Percentiles rank a stretch among this genome's conserved stretches.
phyloP scores from a whole-genome alignment of 352 stramenopile species.

The Phytopythium cucurbitacearum region DNA sequence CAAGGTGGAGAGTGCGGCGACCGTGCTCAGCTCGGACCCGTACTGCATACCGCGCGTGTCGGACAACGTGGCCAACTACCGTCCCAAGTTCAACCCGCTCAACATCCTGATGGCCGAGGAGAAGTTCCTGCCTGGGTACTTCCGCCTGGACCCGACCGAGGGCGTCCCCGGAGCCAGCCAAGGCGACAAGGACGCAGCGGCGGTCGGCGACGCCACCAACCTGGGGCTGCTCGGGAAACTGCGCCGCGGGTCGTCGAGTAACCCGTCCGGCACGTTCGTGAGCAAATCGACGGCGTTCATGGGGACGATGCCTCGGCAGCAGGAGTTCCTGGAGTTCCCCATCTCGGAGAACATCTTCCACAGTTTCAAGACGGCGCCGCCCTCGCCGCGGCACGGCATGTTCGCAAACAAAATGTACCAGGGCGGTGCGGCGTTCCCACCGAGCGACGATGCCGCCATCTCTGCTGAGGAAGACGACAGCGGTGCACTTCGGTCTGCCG shows the following conservation, averaged over 20 bases:
- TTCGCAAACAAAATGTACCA: slow-evolving; percentile 6
- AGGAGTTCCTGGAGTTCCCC: slow-evolving; percentile 44
- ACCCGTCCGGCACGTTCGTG: slow-evolving; percentile 9
- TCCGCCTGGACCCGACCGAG: slow-evolving; percentile 52
- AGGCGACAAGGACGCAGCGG: not conserved
- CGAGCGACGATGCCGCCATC: no score
- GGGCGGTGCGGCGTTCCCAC: no score
- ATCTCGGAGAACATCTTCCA: slow-evolving; percentile 49
- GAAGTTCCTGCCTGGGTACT: slow-evolving; percentile 62
- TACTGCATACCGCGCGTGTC: slow-evolving; percentile 72
- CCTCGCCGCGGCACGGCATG: slow-evolving; percentile 1
- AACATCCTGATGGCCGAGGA: slow-evolving; percentile 69
- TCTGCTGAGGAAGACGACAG: slow-evolving; percentile 1
- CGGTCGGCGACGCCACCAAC: not conserved
- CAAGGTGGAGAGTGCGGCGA: slow-evolving; percentile 41
- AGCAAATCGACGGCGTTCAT: slow-evolving; percentile 54
- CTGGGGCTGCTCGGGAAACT: not conserved
- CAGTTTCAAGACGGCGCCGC: slow-evolving; percentile 24
- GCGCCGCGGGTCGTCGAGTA: not conserved
- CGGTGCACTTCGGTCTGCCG: not conserved
- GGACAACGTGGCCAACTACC: slow-evolving; percentile 70
- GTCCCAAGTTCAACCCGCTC: slow-evolving; percentile 61
- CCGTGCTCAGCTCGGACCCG: slow-evolving; percentile 50
- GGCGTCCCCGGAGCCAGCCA: slow-evolving; percentile 2
- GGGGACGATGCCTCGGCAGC: slow-evolving; percentile 50